Base-by-base conservation (phyloP, 177 flowering plant species). In the Telopea speciosissima region DNA sequence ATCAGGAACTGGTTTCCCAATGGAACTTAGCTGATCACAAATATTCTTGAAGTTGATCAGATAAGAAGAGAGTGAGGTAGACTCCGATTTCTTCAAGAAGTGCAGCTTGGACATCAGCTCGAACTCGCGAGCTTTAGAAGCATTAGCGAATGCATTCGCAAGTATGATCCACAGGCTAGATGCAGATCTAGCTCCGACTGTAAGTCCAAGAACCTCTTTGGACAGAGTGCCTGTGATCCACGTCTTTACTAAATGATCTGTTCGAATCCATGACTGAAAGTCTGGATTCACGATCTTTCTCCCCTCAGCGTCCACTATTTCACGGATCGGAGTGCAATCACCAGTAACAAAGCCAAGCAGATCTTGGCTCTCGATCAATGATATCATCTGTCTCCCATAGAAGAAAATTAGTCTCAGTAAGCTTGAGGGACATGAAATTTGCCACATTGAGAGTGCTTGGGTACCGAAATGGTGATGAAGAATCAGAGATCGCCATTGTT, bases 311-410 rank as follows among this genome's bases (percentile, higher is more conserved):
- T 11, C 9, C 58, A 19, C 58, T 2, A 52, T 52, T 19, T 52
- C 62, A 58, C 24, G 24, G n/a, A 21, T 21, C n/a, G 22, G 62
- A 21, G 62, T 9, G 21, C 8, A 6, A 1, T 58, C 62, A 21
- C 22, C 22, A 19, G 23, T 21, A 24, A 58, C n/a, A 24, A 58
- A 58, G n/a, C 23, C 62, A 58, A 58, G 62, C n/a, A 58, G 62
- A 58, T 58, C 62, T 58, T 58, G 23, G n/a, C 62, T 58, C 62
- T 58, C 24, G 62, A 58, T 58, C 62, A 58, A 19, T 58, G 62
- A 58, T 9, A 58, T 4, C 21, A 58, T 21, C n/a, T 58, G 22
- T 58, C 16, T 58, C 23, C 23, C 62, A 58, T 24, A 58, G 23
- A 21, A 21, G 21, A n/a, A 58, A 58, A 21, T 58, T 58, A 4